These are phyloP conservation scores for Macaranga tanarius DNA, from an alignment of 441 rosid species.

Conservation along the genomic window DNA sequence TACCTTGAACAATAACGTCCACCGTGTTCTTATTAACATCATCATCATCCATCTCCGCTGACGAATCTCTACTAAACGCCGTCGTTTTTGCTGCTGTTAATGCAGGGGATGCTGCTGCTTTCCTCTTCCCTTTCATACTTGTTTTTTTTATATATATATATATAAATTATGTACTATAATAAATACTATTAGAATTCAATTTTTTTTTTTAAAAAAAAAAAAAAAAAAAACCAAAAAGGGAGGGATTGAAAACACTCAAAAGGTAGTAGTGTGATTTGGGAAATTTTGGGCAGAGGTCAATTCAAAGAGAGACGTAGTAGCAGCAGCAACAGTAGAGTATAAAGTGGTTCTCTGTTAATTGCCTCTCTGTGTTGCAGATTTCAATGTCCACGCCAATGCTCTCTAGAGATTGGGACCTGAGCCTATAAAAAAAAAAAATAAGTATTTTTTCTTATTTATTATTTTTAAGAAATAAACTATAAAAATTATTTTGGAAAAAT, in stretches of 20 bases:
- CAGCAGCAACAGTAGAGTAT: background rate
- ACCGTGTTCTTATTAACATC: constrained; percentile 14
- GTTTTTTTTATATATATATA: background rate
- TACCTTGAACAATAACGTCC: constrained; percentile 16
- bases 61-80: background rate
- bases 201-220: background rate
- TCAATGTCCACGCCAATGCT: background rate
- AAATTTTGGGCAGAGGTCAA: background rate
- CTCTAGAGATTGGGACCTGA: too few species aligned
- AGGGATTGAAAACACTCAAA: background rate
- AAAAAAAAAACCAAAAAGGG: background rate
- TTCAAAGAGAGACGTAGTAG: background rate
- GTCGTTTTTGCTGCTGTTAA: background rate
- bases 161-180: too few species aligned
- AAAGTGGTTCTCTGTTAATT: background rate
- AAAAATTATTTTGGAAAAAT: too few species aligned
- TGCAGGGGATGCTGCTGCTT: constrained; percentile 17
- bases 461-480: too few species aligned
- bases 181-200: too few species aligned
- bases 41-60: constrained; percentile 13
- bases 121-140: constrained; percentile 31
- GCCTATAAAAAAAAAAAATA: too few species aligned
- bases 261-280: background rate
- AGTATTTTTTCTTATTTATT: too few species aligned
- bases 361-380: too few species aligned